Evolutionary conservation across 768 basidiomycete genomes (phyloP).

Genomic region (Kwoniella sp.): DNA sequence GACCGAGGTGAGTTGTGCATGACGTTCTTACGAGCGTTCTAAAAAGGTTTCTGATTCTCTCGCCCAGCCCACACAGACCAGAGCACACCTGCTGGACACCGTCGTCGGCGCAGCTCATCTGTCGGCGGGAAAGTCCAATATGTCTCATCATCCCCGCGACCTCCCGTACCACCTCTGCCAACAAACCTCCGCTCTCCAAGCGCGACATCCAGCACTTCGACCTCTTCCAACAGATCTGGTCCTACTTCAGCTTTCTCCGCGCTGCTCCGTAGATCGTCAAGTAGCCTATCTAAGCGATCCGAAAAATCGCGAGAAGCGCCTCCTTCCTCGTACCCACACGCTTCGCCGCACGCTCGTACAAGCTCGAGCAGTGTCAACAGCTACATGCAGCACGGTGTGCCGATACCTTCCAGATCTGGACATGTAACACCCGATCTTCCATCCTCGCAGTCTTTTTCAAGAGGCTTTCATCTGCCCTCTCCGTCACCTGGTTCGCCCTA

Average conservation of each 20-base stretch:
- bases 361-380: slow-evolving; percentile 22
- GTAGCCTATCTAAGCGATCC: slow-evolving; percentile 30
- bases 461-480: slow-evolving; percentile 49
- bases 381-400: slow-evolving; percentile 10
- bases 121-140: slow-evolving; percentile 19
- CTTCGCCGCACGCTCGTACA: neutral
- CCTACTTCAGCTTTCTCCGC: slow-evolving; percentile 27
- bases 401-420: slow-evolving; percentile 15
- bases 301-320: slow-evolving; percentile 30
- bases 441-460: slow-evolving; percentile 36
- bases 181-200: slow-evolving; percentile 39
- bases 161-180: slow-evolving; percentile 44
- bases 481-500: slow-evolving; percentile 48
- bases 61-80: neutral
- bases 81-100: slow-evolving; percentile 14
- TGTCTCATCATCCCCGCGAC: slow-evolving; percentile 16
- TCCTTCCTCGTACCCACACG: slow-evolving; percentile 29
- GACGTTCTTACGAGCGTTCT: neutral
- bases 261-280: slow-evolving; percentile 34
- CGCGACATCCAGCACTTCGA: slow-evolving; percentile 28
- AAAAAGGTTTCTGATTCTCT: neutral
- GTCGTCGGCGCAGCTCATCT: slow-evolving; percentile 38
- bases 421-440: slow-evolving; percentile 15
- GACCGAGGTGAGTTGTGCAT: slow-evolving; percentile 24
- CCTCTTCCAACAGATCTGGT: slow-evolving; percentile 25